Conservation (phyloP, 2,329 filamentous ascomycete genomes). For the Colletotrichum musae region DNA sequence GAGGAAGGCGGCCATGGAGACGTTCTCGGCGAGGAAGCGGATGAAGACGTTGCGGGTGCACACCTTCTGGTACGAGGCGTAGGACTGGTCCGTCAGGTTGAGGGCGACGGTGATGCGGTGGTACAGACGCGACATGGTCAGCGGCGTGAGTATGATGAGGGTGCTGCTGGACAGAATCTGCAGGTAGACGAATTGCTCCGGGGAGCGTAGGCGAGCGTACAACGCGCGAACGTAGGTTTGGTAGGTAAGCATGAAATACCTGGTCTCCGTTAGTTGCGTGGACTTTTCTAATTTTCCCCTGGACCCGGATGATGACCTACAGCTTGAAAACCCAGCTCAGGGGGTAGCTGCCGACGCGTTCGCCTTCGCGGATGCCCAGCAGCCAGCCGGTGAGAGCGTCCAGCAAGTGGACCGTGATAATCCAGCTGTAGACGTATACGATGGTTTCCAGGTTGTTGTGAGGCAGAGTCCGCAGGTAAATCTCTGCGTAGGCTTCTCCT, state of each 20-base stretch:
- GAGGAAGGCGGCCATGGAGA: constrained; percentile 77
- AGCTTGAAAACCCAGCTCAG: constrained; percentile 80
- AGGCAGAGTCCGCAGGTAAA: constrained; percentile 76
- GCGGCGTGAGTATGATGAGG: constrained; percentile 74
- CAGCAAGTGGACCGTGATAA: constrained; percentile 75
- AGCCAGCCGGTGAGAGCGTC: constrained; percentile 78
- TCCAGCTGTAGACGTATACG: constrained; percentile 80
- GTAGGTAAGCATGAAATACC: constrained; percentile 78
- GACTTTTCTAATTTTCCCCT: not conserved
- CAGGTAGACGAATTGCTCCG: constrained; percentile 75
- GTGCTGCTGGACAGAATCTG: constrained; percentile 75
- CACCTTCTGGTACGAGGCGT: constrained; percentile 75
- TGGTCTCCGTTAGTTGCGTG: constrained; percentile 46
- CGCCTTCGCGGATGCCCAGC: constrained; percentile 74
- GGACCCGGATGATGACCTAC: constrained; percentile 55
- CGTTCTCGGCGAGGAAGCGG: constrained; percentile 76
- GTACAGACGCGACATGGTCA: constrained; percentile 73
- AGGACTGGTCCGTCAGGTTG: constrained; percentile 71
- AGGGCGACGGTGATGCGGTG: constrained; percentile 70
- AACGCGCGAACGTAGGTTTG: constrained; percentile 79
- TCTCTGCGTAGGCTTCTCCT: constrained; percentile 78
- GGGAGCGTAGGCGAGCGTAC: constrained; percentile 77
- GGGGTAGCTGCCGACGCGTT: constrained; percentile 79
- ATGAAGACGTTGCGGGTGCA: constrained; percentile 78
- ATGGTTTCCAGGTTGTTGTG: constrained; percentile 77